Evolutionary conservation across 352 stramenopile genomes (phyloP).

Genomic region (Pythium insidiosum): DNA sequence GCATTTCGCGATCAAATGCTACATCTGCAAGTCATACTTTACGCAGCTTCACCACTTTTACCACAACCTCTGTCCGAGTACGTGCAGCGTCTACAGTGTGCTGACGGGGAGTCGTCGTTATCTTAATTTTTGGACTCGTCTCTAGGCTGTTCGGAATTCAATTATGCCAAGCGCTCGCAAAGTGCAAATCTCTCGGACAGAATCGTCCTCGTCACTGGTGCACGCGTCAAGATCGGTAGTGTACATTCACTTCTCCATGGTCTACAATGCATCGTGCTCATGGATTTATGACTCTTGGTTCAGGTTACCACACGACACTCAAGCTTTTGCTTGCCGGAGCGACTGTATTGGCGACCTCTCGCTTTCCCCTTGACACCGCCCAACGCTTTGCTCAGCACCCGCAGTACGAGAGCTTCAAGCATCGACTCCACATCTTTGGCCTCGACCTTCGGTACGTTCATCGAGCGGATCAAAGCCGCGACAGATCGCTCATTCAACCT

Average conservation of each 20-base stretch:
- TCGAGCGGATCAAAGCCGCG: background rate
- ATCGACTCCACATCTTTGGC: conserved; percentile 91
- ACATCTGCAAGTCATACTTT: conserved; percentile 92
- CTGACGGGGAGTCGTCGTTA: no score
- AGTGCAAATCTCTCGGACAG: conserved; percentile 77
- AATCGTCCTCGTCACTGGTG: conserved; percentile 91
- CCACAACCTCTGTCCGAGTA: conserved; percentile 90
- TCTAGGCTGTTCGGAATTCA: conserved; percentile 82
- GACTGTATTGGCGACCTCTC: conserved; percentile 90
- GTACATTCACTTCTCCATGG: no score
- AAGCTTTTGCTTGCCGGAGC: conserved; percentile 90
- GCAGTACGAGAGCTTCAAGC: conserved; percentile 89
- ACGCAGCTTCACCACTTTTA: conserved; percentile 93
- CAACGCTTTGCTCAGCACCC: conserved; percentile 84
- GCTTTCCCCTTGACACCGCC: conserved; percentile 90
- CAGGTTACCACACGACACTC: conserved; percentile 85
- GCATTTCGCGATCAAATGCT: conserved; percentile 87
- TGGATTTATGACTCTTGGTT: no score
- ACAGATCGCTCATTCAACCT: background rate
- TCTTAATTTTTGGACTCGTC: no score
- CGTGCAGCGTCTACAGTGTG: background rate
- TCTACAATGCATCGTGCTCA: no score
- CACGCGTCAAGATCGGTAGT: conserved; percentile 94
- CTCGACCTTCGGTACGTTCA: conserved; percentile 79
- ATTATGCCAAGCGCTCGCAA: conserved; percentile 92